Evolutionary conservation across 257 asterid species (phyloP), one percentile per base, ranked within the genome.

Genomic region (Capsicum pubescens): DNA sequence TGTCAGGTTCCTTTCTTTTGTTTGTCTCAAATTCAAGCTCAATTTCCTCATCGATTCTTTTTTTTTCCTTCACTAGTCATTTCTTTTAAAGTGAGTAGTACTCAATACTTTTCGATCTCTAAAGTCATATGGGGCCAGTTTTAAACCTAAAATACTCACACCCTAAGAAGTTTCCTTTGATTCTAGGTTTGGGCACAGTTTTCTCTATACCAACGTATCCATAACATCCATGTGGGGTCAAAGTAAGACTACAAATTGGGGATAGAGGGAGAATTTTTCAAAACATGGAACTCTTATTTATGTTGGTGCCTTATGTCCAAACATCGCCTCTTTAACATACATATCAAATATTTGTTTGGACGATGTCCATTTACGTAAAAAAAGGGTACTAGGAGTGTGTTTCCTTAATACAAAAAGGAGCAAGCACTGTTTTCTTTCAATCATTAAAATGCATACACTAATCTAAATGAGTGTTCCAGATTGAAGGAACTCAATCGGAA

Each of bases 191-290:
- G 50, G 58, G 80, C 12, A 17, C 58, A 46, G 7, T 21, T 48
- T 72, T 19, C 59, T 52, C 32, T 48, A 72, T 46, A 48, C 59
- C 80, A 72, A 11, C 80, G 48, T 48, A 19, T 72, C 12, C 13
- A 15, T 48, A 19, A 72, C 32, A n/a, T 7, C 80, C 59, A 72
- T 48, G 36, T 50, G n/a, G 79, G 54, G 19, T 74, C 68, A 61
- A 61, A 5, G 60, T 74, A 50, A 68, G 77, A 68, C 77, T 8
- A 74, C 60, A 50, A 74, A 52, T 32, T 50, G 80, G 58, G 80
- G 44, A 74, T 74, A 13, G 19, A 74, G 2, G 60, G 80, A 48
- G 59, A 12, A 50, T 21, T 74, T 74, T 48, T 21, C 80, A 50
- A 7, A 50, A 39, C 60, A 50, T 4, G 8, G 3, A 72, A 50